These are phyloP conservation scores for Carex parvula DNA, from an alignment of 176 grass and related monocot genomes.

Conservation along the genomic window DNA sequence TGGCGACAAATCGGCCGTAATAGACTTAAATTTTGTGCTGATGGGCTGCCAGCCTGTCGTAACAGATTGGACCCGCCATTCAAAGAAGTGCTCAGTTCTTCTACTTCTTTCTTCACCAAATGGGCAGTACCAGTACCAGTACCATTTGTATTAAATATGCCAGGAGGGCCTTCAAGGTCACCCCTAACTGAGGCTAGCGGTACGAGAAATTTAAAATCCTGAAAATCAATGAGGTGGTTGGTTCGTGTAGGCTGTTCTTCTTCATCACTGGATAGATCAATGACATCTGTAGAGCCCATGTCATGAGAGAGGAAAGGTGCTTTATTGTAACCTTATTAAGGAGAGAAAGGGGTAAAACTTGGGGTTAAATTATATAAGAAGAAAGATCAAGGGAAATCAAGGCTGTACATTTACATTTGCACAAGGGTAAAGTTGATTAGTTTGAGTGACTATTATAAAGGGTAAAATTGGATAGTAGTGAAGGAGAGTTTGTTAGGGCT, in stretches of 20 bases:
- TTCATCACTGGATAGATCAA: conserved; percentile 68
- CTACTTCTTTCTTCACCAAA: conserved; percentile 49
- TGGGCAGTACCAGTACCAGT: conserved; percentile 26
- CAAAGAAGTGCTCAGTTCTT: conserved; percentile 23
- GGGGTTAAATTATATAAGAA: not conserved
- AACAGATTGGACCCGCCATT: conserved; percentile 24
- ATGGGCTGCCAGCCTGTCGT: conserved; percentile 8
- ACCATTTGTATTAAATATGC: conserved; percentile 27
- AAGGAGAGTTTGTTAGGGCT: not conserved
- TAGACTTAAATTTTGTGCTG: conserved; percentile 25
- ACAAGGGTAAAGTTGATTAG: too few species aligned
- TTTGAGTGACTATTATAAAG: not conserved
- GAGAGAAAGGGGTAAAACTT: not conserved
- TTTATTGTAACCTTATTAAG: conserved; percentile 13
- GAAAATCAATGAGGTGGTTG: not conserved
- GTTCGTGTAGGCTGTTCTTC: conserved; percentile 30
- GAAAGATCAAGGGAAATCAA: not conserved
- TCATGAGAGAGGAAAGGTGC: not conserved
- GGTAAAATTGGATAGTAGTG: not conserved
- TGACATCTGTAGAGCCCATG: conserved; percentile 40
- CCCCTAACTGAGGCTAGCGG: conserved; percentile 38
- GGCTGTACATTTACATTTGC: too few species aligned
- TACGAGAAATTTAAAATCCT: conserved; percentile 28
- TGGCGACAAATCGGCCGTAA: conserved; percentile 54
- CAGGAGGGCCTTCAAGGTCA: conserved; percentile 35